Conservation (phyloP, 1,284 basidiomycete species). For the Naganishia sp. region DNA sequence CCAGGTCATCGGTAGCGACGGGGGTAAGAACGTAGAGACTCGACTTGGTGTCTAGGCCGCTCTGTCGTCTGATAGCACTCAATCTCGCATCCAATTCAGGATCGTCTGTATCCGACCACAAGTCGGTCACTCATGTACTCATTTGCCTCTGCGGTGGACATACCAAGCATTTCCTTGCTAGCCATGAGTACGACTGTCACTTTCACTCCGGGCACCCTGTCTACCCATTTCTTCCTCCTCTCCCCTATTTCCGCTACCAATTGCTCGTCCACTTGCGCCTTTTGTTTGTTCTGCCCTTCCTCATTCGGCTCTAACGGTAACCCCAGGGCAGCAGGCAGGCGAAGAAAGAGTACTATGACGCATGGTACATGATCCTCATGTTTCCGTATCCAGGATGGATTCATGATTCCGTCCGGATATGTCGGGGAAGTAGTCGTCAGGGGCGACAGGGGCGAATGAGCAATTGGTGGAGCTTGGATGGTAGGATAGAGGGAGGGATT, state of each 20-base stretch:
- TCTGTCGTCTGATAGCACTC: slow-evolving; percentile 80
- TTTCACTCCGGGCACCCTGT: slow-evolving; percentile 74
- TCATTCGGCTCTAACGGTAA: slow-evolving; percentile 45
- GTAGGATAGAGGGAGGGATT: slow-evolving; percentile 38
- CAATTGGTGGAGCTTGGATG: slow-evolving; percentile 33
- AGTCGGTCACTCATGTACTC: not conserved
- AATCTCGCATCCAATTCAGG: slow-evolving; percentile 77
- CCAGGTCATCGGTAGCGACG: slow-evolving; percentile 74
- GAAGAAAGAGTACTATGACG: slow-evolving; percentile 86
- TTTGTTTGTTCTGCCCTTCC: slow-evolving; percentile 56
- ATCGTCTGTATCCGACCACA: slow-evolving; percentile 62
- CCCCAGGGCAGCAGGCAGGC: slow-evolving; percentile 66
- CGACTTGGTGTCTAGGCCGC: slow-evolving; percentile 84
- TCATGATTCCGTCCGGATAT: slow-evolving; percentile 90
- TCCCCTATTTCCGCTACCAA: slow-evolving; percentile 75
- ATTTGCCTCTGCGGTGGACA: slow-evolving; percentile 36
- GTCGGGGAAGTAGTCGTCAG: slow-evolving; percentile 82
- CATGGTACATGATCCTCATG: slow-evolving; percentile 86
- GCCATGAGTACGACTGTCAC: slow-evolving; percentile 93
- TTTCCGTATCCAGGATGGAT: slow-evolving; percentile 95
- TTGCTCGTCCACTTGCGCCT: slow-evolving; percentile 70
- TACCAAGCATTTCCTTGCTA: slow-evolving; percentile 76
- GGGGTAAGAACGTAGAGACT: slow-evolving; percentile 93
- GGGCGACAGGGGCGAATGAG: slow-evolving; percentile 87
- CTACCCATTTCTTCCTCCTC: slow-evolving; percentile 73